Percentiles rank a stretch among this genome's conserved stretches.
These are phyloP conservation scores for Ustilago vetiveriae DNA, from an alignment of 1,284 basidiomycete species.

Conservation along the genomic window DNA sequence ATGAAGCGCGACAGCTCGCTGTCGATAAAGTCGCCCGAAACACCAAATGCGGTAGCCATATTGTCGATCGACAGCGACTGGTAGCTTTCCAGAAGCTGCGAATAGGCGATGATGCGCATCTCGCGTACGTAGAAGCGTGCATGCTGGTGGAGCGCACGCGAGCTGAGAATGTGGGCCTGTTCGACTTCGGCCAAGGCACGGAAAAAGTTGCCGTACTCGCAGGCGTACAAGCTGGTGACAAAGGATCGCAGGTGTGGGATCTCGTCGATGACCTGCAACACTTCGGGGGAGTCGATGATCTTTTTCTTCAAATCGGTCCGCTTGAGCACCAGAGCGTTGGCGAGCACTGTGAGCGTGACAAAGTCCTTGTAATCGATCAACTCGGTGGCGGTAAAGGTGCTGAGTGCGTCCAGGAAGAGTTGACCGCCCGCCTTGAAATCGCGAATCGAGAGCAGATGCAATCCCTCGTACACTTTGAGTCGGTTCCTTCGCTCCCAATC, in stretches of 20 bases:
- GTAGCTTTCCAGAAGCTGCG: slow-evolving; percentile 90
- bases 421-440: slow-evolving; percentile 72
- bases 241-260: slow-evolving; percentile 70
- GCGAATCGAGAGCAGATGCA: slow-evolving; percentile 86
- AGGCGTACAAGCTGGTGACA: slow-evolving; percentile 79
- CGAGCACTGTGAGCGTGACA: slow-evolving; percentile 84
- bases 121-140: slow-evolving; percentile 91
- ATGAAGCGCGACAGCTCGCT: slow-evolving; percentile 90
- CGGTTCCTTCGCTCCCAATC: slow-evolving; percentile 98
- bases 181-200: slow-evolving; percentile 85
- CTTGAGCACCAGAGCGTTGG: slow-evolving; percentile 79
- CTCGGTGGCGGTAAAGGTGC: slow-evolving; percentile 93
- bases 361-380: slow-evolving; percentile 90
- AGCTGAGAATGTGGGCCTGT: slow-evolving; percentile 84
- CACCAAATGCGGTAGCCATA: slow-evolving; percentile 87
- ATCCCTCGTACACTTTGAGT: slow-evolving; percentile 91
- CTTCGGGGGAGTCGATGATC: slow-evolving; percentile 72
- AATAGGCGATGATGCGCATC: slow-evolving; percentile 94
- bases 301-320: slow-evolving; percentile 92
- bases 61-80: slow-evolving; percentile 88
- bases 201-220: slow-evolving; percentile 95
- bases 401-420: slow-evolving; percentile 86
- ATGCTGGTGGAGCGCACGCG: slow-evolving; percentile 84
- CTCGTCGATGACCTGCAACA: slow-evolving; percentile 69
- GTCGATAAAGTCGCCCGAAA: slow-evolving; percentile 87